phyloP scores from a whole-genome alignment of 208 protist species.

The Trichomonas gallinae region DNA sequence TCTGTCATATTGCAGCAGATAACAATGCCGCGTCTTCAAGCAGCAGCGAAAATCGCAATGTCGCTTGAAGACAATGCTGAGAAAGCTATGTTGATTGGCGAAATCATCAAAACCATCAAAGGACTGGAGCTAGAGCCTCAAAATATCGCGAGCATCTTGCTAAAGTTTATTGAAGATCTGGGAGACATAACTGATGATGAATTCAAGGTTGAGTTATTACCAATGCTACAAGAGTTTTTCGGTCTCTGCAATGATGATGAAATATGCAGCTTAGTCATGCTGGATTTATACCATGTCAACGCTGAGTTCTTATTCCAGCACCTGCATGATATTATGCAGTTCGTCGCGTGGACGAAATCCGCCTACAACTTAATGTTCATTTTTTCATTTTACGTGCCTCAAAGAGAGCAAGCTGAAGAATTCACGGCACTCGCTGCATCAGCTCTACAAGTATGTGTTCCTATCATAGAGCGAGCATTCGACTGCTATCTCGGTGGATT shows the following conservation, averaged over 20 bases:
- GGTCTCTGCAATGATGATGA: not conserved
- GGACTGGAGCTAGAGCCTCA: not conserved
- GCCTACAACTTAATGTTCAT: not conserved
- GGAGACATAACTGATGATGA: not conserved
- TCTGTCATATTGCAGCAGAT: not conserved
- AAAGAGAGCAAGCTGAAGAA: not conserved
- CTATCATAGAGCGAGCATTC: not conserved
- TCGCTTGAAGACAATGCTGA: not conserved
- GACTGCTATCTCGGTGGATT: not conserved
- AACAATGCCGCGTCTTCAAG: not conserved
- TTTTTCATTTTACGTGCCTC: not conserved
- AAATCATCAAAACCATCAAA: not conserved
- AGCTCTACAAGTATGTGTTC: not conserved
- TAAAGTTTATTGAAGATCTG: not conserved
- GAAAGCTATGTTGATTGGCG: not conserved
- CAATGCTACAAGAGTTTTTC: not conserved
- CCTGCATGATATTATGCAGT: not conserved
- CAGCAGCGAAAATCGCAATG: not conserved
- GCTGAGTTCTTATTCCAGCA: not conserved
- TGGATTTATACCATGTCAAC: not conserved
- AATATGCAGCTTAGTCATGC: not conserved
- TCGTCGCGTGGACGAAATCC: not conserved
- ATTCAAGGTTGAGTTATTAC: not conserved
- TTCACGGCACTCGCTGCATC: not conserved
- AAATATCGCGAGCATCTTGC: not conserved